These are phyloP conservation scores for Dalechampia spathulata DNA, from an alignment of 441 rosid genomes.

Conservation along the genomic window DNA sequence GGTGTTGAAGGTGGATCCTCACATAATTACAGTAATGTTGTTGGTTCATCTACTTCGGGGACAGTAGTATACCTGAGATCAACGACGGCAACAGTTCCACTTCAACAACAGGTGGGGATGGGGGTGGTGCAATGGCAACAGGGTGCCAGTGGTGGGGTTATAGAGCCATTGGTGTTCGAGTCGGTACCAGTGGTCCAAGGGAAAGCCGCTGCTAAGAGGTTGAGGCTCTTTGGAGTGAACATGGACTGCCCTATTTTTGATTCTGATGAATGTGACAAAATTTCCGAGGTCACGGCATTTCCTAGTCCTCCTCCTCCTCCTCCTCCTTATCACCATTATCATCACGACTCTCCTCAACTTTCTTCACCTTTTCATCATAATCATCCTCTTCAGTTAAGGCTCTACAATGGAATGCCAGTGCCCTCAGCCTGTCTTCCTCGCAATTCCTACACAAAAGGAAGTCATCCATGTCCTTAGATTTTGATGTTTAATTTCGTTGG, in stretches of 20 bases:
- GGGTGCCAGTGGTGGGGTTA: slow-evolving; percentile 1
- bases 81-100: too few species aligned
- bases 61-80: slow-evolving; percentile 28
- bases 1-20: background rate
- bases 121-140: slow-evolving; percentile 30
- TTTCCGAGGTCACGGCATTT: slow-evolving; percentile 17
- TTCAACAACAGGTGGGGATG: slow-evolving; percentile 15
- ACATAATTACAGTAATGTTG: slow-evolving; percentile 8
- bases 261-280: slow-evolving; percentile 23
- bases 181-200: slow-evolving; percentile 56
- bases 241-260: slow-evolving; percentile 43
- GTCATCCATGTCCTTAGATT: slow-evolving; percentile 39
- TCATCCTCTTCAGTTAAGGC: slow-evolving; percentile 24
- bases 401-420: slow-evolving; percentile 29
- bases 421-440: slow-evolving; percentile 8
- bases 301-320: background rate
- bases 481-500: slow-evolving; percentile 21
- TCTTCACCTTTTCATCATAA: background rate
- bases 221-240: slow-evolving; percentile 56
- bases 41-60: slow-evolving; percentile 18
- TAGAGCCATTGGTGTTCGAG: slow-evolving; percentile 35
- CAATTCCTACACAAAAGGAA: slow-evolving; percentile 37
- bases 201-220: slow-evolving; percentile 37
- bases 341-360: background rate
- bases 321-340: slow-evolving; percentile 6